Evolutionary conservation across 768 basidiomycete species (phyloP), one percentile per base, ranked within the genome.

Genomic region (Leccinum fibrillosum): DNA sequence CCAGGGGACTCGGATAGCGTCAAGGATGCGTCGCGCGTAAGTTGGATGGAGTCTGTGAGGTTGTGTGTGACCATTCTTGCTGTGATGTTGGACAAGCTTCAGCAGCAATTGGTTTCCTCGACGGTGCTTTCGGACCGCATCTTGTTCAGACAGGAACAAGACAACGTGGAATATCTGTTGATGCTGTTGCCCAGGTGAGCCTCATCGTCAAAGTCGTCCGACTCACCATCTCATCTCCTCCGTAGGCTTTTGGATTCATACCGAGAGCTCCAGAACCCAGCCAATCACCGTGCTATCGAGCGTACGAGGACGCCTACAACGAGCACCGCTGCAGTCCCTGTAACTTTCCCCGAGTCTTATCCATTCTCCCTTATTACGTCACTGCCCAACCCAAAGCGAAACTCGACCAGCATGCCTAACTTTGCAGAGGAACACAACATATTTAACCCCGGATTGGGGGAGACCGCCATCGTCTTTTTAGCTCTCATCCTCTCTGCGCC

Each of bases 341-440:
- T 91, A 47, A 89, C 90, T 1, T 98, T 98, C 75, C 96, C 96
- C 0, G 90, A 94, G 62, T 89, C 94, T 0, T 94, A 98, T 70
- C 96, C 96, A 0, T 94, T 97, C 72, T 87, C 92, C 6, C 79
- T 98, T 19, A 66, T 92, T 25, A 79, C 89, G 0, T 79, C 85
- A 32, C 72, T 87, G 23, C 89, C 91, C 3, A 85, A 84, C 56
- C 66, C 76, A 28, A 76, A 77, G 39, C 75, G 77, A 15, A 78
- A 74, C 52, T 74, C 77, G 17, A 75, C 76, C 55, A 77, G 72
- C 56, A 66, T 72, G n/a, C 72, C 74, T 25, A 72, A 70, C 54
- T 67, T 74, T 49, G 74, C 73, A 55, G 82, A 86, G 54, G 76
- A 76, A 26, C 80, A 83, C 45, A 66, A 75, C 5, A 64, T 81